Evolutionary conservation across 345 rosid species (phyloP).

Genomic region (Viola odorata): DNA sequence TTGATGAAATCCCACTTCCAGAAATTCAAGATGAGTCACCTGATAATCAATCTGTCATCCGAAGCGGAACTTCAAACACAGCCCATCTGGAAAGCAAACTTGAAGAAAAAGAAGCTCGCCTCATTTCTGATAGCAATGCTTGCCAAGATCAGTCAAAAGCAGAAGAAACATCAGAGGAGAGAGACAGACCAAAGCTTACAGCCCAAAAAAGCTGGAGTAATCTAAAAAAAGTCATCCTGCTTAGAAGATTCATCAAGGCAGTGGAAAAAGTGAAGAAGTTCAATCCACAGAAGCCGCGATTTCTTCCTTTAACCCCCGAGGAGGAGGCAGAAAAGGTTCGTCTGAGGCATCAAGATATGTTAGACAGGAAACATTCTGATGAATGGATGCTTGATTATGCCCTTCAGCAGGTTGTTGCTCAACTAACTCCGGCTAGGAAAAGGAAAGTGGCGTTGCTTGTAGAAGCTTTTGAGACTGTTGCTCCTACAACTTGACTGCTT

Average conservation of each 20-base stretch:
- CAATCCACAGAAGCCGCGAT: conserved; percentile 44
- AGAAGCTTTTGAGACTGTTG: conserved; percentile 83
- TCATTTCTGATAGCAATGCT: neutral
- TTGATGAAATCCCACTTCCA: conserved; percentile 64
- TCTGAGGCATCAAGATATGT: conserved; percentile 56
- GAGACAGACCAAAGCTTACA: conserved; percentile 14
- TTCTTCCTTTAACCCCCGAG: conserved; percentile 36
- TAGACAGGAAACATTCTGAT: conserved; percentile 55
- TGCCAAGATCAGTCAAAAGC: neutral
- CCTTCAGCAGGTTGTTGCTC: conserved; percentile 69
- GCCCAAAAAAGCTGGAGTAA: conserved; percentile 20
- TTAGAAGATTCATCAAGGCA: conserved; percentile 65
- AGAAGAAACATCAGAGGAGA: conserved; percentile 15
- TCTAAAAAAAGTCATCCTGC: conserved; percentile 26
- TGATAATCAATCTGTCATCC: conserved; percentile 41
- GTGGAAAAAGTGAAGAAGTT: conserved; percentile 58
- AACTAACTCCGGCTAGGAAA: conserved; percentile 72
- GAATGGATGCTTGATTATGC: conserved; percentile 93
- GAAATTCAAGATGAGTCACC: conserved; percentile 53
- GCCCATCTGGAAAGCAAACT: conserved; percentile 19
- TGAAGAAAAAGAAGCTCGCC: conserved; percentile 8
- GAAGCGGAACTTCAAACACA: conserved; percentile 26
- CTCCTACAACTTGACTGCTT: conserved; percentile 18
- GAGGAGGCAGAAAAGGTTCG: conserved; percentile 58
- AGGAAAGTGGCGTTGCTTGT: conserved; percentile 74